A percentile compares a stretch with the other conserved stretches of the same genome.
Evolutionary conservation across 108 stramenopile genomes (phyloP).

Genomic region (Fragilaria radians): DNA sequence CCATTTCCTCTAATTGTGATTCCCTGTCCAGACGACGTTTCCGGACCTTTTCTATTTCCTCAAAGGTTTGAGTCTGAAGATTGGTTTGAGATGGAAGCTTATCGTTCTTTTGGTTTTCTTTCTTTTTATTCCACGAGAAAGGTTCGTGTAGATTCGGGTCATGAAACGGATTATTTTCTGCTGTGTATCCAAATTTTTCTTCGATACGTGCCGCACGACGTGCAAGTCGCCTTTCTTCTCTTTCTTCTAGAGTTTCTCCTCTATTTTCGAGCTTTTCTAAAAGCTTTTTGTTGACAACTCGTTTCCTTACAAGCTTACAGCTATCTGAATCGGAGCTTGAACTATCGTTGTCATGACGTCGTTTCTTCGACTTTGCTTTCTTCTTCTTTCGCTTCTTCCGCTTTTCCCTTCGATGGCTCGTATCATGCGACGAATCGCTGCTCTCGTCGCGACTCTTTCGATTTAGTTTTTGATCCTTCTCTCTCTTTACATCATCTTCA

Average conservation of each 20-base stretch:
- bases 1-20: conserved; percentile 87
- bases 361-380: not conserved
- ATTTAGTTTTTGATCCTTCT: not conserved
- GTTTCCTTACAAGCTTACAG: conserved; percentile 12
- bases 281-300: conserved; percentile 46
- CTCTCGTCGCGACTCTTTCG: not conserved
- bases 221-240: conserved; percentile 67
- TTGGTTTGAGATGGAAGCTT: conserved; percentile 6
- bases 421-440: not conserved
- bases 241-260: conserved; percentile 80
- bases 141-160: conserved; percentile 93
- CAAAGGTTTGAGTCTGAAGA: conserved; percentile 64
- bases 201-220: conserved; percentile 76
- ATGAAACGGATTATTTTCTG: conserved; percentile 97
- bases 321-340: not conserved
- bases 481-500: not conserved
- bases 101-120: conserved; percentile 30
- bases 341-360: not conserved
- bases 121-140: conserved; percentile 95
- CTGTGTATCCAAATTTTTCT: conserved; percentile 88
- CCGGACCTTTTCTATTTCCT: conserved; percentile 95
- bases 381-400: not conserved
- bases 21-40: conserved; percentile 88
- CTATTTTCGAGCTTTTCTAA: conserved; percentile 56
- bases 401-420: too few relatives aligned